Evolutionary conservation across 345 rosid species (phyloP).

Genomic region (Populus davidiana): DNA sequence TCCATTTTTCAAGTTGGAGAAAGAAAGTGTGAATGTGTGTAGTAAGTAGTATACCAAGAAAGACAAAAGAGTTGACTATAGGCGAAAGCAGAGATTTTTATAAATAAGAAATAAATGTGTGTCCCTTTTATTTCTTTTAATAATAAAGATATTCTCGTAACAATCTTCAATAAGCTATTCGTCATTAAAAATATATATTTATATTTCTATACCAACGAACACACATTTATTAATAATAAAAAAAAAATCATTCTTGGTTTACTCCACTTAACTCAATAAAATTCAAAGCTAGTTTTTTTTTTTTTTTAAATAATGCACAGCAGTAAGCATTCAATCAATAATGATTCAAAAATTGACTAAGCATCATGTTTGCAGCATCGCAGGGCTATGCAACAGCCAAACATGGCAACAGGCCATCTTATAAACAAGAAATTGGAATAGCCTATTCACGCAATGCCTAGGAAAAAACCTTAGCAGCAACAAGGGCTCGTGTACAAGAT

Average conservation of each 20-base stretch:
- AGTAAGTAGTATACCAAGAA: neutral
- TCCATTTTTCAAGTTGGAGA: constrained; percentile 1
- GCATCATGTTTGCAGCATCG: neutral
- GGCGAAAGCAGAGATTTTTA: neutral
- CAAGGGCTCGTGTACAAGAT: neutral
- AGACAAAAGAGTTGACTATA: neutral
- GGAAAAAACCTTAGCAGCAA: neutral
- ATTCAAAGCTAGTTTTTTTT: too few species aligned
- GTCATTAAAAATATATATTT: too few species aligned
- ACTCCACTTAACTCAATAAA: too few species aligned
- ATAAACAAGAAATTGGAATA: neutral
- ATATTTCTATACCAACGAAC: too few species aligned
- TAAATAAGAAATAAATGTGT: neutral
- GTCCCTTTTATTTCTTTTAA: neutral
- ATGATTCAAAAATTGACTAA: neutral
- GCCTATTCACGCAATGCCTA: neutral
- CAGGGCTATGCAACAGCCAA: neutral
- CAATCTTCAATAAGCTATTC: too few species aligned
- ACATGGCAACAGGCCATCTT: neutral
- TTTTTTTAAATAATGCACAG: neutral
- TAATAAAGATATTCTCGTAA: too few species aligned
- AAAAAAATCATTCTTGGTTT: too few species aligned
- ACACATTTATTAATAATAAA: too few species aligned
- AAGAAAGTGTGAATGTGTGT: neutral
- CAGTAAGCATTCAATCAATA: neutral